phyloP scores from a whole-genome alignment of 805 yeast genomes.

The Spathaspora passalidarum region DNA sequence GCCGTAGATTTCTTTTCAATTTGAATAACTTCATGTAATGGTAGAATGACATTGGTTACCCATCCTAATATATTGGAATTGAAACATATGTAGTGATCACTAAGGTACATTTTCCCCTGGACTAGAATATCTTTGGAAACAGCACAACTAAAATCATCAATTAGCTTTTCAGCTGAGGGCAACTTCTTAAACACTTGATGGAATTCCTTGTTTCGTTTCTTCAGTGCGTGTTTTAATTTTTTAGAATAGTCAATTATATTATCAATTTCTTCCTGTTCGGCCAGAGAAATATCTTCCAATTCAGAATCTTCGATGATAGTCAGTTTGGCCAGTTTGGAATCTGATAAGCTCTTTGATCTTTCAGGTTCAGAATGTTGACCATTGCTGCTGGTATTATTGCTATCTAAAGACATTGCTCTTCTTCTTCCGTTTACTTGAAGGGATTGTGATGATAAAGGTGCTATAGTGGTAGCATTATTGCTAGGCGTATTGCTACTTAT shows the following conservation, averaged over 20 bases:
- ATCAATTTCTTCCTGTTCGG: background rate
- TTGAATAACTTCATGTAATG: conserved; percentile 59
- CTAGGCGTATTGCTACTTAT: background rate
- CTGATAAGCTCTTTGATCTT: no score
- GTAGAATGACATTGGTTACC: conserved; percentile 56
- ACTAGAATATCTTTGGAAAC: conserved; percentile 60
- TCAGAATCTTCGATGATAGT: background rate
- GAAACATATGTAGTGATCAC: conserved; percentile 56
- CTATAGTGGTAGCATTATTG: background rate
- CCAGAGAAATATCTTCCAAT: conserved; percentile 3
- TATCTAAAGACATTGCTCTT: background rate
- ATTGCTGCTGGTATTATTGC: conserved; percentile 4
- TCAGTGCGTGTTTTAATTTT: conserved; percentile 35
- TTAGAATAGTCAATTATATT: conserved; percentile 12
- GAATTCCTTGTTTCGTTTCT: conserved; percentile 57
- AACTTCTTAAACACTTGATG: conserved; percentile 57
- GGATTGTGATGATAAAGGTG: background rate
- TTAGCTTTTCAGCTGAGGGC: conserved; percentile 48
- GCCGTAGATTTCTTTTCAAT: conserved; percentile 66
- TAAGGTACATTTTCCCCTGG: conserved; percentile 63
- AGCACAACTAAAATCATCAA: conserved; percentile 66
- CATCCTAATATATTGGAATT: conserved; percentile 67
- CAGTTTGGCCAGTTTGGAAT: no score
- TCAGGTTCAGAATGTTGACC: background rate
- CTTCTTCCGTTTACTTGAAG: background rate